Base-by-base conservation (phyloP, 345 rosid species). In the Pistacia integerrima region DNA sequence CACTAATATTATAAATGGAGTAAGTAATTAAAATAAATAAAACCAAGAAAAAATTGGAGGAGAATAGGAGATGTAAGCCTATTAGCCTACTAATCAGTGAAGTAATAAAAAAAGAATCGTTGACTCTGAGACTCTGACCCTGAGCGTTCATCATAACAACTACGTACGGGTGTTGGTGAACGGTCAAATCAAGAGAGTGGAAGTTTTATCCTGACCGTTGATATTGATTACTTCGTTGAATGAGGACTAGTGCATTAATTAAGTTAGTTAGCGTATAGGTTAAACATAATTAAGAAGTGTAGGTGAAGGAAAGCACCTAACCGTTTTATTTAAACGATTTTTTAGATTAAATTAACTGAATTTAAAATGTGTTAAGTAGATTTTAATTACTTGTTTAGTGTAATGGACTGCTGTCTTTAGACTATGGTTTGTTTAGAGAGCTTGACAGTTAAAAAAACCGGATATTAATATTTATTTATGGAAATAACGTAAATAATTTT, bases 301-400 rank as follows among this genome's bases (percentile, higher is more conserved):
- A 17, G 64, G 36, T 9, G n/a, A 41, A 73, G 67, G 20, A 61
- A 35, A 25, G 62, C 59, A 79, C 75, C 76, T 11, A 70, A 67
- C 61, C 30, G 5, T 60, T 61, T 60, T 25, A 20, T 57, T n/a
- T 38, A 49, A 13, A n/a, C 5, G 4, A 36, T 9, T 30, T 38
- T 77, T 41, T 10, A 13, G 38, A 6, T 63, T 55, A 28, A 59
- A 46, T 66, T 8, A 57, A 41, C 48, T 8, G 6, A 3, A 30
- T 6, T 25, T 25, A 25, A 25, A 25, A 25, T 25, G 25, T 25
- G 25, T 25, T 64, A 13, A 30, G 35, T 69, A 28, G 51, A 46
- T 30, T 30, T 7, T 46, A 46, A 7, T 46, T 46, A 1, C 12
- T 46, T 11, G 8, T 1, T 11, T 49, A 2, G 3, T 49, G 54